Evolutionary conservation across 768 basidiomycete genomes (phyloP).

Genomic region (Psilocybe tampanensis): DNA sequence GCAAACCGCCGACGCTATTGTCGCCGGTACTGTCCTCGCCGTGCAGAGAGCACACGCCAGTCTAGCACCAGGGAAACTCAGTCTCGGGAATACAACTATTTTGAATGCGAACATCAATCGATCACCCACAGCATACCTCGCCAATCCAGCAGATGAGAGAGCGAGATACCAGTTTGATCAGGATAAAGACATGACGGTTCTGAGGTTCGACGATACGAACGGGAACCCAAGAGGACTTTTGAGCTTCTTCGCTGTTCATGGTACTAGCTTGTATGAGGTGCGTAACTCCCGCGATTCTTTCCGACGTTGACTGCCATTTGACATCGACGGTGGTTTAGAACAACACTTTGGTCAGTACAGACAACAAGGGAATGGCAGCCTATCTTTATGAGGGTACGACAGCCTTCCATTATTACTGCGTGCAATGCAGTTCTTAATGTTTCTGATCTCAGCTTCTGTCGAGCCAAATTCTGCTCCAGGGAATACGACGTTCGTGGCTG

Average conservation of each 20-base stretch:
- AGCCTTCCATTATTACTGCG: background rate
- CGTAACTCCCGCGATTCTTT: slow-evolving; percentile 5
- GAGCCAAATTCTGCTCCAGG: slow-evolving; percentile 73
- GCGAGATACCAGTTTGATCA: slow-evolving; percentile 69
- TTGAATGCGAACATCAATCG: slow-evolving; percentile 73
- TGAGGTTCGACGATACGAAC: slow-evolving; percentile 61
- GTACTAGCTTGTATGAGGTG: slow-evolving; percentile 79
- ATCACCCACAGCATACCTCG: slow-evolving; percentile 74
- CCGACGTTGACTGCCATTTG: background rate
- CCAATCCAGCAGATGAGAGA: slow-evolving; percentile 72
- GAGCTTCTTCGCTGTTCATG: slow-evolving; percentile 80
- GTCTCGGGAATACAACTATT: slow-evolving; percentile 70
- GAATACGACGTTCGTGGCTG: slow-evolving; percentile 70
- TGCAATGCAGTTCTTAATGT: background rate
- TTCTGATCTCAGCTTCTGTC: slow-evolving; percentile 47
- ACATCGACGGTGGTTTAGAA: slow-evolving; percentile 47
- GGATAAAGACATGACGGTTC: slow-evolving; percentile 72
- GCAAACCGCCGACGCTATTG: slow-evolving; percentile 72
- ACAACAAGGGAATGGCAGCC: slow-evolving; percentile 89
- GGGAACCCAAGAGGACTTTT: slow-evolving; percentile 68
- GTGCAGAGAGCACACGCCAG: slow-evolving; percentile 68
- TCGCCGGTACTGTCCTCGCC: slow-evolving; percentile 68
- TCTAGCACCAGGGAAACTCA: slow-evolving; percentile 60
- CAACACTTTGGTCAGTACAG: slow-evolving; percentile 78
- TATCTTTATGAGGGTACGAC: slow-evolving; percentile 70